Evolutionary conservation across 1,284 basidiomycete species (phyloP).

Genomic region (Pholiota adiposa): DNA sequence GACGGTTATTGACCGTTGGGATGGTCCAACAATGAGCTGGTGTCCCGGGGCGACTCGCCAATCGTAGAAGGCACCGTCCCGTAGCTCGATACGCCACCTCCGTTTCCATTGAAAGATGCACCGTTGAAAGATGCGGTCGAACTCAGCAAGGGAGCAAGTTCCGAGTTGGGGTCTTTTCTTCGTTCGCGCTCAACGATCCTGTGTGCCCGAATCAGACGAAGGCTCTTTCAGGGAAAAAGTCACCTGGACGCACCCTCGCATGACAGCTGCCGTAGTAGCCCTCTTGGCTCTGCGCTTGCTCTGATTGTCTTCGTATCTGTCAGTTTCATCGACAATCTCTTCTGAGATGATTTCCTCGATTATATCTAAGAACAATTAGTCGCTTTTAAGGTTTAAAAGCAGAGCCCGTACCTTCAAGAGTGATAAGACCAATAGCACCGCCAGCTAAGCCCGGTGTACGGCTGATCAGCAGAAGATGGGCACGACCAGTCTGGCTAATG

Average conservation of each 20-base stretch:
- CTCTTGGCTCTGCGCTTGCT: constrained; percentile 75
- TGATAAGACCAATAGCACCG: constrained; percentile 85
- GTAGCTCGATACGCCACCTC: constrained; percentile 1
- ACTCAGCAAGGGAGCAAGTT: constrained; percentile 16
- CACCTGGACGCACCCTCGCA: constrained; percentile 67
- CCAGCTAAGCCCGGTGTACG: constrained; percentile 79
- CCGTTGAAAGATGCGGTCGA: not conserved
- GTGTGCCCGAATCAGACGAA: not conserved
- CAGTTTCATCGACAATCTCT: constrained; percentile 91
- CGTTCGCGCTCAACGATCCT: constrained; percentile 25
- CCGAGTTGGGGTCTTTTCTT: constrained; percentile 12
- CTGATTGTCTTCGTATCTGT: constrained; percentile 85
- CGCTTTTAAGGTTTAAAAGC: not conserved
- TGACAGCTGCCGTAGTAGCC: constrained; percentile 73
- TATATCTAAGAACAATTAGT: constrained; percentile 50
- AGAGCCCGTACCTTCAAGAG: constrained; percentile 64
- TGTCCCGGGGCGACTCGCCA: constrained; percentile 20
- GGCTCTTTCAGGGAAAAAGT: not conserved
- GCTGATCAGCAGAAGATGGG: constrained; percentile 90
- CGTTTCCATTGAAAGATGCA: not conserved
- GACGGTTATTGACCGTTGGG: no score
- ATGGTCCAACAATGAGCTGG: not conserved
- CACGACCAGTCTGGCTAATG: constrained; percentile 90
- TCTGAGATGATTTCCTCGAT: constrained; percentile 89
- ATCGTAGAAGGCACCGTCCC: not conserved